These are phyloP conservation scores for Thalassiosira mediterranea DNA, from an alignment of 352 stramenopile species.

Conservation along the genomic window DNA sequence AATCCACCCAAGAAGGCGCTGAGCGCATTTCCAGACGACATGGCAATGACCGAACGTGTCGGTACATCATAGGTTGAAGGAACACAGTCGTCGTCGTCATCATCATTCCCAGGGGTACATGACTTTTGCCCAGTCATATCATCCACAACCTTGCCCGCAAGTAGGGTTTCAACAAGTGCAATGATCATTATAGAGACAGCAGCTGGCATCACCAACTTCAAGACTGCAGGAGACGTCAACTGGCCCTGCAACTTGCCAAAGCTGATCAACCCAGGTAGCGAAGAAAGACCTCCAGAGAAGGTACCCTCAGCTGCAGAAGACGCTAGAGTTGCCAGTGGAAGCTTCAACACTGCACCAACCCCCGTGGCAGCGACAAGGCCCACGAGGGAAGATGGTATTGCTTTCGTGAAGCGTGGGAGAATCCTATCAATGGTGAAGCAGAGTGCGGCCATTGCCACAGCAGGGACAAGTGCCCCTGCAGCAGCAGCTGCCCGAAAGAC, in stretches of 20 bases:
- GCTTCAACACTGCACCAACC: conserved; percentile 34
- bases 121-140: conserved; percentile 36
- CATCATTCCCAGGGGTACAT: background rate
- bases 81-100: too few species aligned
- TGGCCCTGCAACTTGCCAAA: conserved; percentile 22
- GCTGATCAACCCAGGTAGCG: conserved; percentile 29
- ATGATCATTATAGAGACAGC: conserved; percentile 53
- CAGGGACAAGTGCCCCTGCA: conserved; percentile 15
- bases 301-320: conserved; percentile 31
- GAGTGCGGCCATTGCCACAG: conserved; percentile 31
- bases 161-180: conserved; percentile 50
- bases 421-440: conserved; percentile 49
- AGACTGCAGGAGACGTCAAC: conserved; percentile 12
- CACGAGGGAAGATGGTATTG: conserved; percentile 43
- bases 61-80: too few species aligned
- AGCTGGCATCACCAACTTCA: conserved; percentile 44
- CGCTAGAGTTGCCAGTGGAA: conserved; percentile 39
- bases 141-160: conserved; percentile 51
- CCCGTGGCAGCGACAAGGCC: conserved; percentile 43
- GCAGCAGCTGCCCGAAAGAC: conserved; percentile 25
- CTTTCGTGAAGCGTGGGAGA: conserved; percentile 36
- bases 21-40: conserved; percentile 36
- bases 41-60: conserved; percentile 39
- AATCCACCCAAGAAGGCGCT: conserved; percentile 48
- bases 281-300: conserved; percentile 46